Evolutionary conservation across 2,329 filamentous ascomycete species (phyloP).

Genomic region (Ceratocystis colombiana): DNA sequence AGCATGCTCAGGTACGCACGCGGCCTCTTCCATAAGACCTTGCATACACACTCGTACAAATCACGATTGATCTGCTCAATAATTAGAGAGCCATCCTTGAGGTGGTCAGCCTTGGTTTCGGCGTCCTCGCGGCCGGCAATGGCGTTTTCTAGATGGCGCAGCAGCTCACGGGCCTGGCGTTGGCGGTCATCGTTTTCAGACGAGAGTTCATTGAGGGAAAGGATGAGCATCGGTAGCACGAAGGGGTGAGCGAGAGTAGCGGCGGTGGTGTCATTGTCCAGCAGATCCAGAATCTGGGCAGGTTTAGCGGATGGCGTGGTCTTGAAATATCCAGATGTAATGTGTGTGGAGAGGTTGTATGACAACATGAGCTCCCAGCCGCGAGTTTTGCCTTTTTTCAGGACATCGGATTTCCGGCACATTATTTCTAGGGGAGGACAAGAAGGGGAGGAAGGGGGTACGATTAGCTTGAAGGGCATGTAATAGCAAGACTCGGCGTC

Average conservation of each 20-base stretch:
- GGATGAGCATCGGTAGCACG: slow-evolving; percentile 48
- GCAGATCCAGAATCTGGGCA: slow-evolving; percentile 37
- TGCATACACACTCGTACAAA: slow-evolving; percentile 53
- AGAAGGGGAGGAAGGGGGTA: background rate
- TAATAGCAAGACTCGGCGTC: background rate
- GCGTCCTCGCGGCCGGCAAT: slow-evolving; percentile 53
- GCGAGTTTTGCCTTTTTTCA: slow-evolving; percentile 52
- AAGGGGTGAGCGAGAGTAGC: slow-evolving; percentile 47
- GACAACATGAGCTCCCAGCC: slow-evolving; percentile 57
- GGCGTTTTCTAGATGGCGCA: slow-evolving; percentile 50
- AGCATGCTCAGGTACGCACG: slow-evolving; percentile 50
- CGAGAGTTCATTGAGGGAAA: slow-evolving; percentile 49
- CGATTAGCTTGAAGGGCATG: background rate
- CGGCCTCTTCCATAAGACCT: slow-evolving; percentile 53
- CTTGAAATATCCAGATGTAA: slow-evolving; percentile 53
- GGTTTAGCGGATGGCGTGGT: slow-evolving; percentile 44
- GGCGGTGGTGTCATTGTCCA: slow-evolving; percentile 39
- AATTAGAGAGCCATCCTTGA: slow-evolving; percentile 43
- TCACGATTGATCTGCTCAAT: slow-evolving; percentile 52
- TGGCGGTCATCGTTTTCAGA: slow-evolving; percentile 50
- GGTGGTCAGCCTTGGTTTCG: slow-evolving; percentile 45
- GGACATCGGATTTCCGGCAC: slow-evolving; percentile 56
- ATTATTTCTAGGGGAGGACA: slow-evolving; percentile 40
- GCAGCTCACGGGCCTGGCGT: slow-evolving; percentile 52
- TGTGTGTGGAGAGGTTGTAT: slow-evolving; percentile 43